Conservation (phyloP, 371 early-diverging fungal genomes). For the Rhizopus stolonifer region DNA sequence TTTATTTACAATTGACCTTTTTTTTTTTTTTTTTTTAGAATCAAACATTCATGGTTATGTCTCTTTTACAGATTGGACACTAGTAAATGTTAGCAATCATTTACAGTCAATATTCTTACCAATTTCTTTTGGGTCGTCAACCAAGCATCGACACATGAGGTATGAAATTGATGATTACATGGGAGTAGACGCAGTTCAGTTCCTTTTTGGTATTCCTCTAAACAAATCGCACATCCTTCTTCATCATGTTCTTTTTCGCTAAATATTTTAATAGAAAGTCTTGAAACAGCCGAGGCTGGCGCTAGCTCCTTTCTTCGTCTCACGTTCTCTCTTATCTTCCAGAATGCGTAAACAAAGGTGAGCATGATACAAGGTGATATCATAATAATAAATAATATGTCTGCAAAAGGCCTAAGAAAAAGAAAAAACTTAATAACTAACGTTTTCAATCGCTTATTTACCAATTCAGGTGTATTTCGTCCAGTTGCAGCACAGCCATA, state of each 20-base stretch:
- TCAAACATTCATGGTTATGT: conserved; percentile 37
- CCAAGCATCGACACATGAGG: conserved; percentile 87
- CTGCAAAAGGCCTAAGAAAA: conserved; percentile 23
- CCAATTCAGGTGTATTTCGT: conserved; percentile 14
- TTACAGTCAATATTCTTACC: too few relatives aligned
- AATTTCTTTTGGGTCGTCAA: conserved; percentile 73
- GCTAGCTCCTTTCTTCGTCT: conserved; percentile 62
- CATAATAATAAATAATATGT: conserved; percentile 25
- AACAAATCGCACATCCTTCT: conserved; percentile 88
- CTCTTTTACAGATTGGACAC: conserved; percentile 81
- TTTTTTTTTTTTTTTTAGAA: too few relatives aligned
- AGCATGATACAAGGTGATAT: conserved; percentile 47
- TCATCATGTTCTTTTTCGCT: conserved; percentile 48
- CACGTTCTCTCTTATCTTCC: conserved; percentile 61
- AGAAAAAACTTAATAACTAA: background rate
- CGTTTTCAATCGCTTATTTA: background rate
- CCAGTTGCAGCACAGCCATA: conserved; percentile 31
- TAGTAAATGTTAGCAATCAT: too few relatives aligned
- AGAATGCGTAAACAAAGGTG: conserved; percentile 60
- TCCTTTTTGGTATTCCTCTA: conserved; percentile 82
- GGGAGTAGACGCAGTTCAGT: conserved; percentile 78
- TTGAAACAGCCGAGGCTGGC: conserved; percentile 63
- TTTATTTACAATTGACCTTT: conserved; percentile 4
- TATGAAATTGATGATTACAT: conserved; percentile 92
- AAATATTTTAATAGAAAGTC: conserved; percentile 60